Evolutionary conservation across 768 basidiomycete genomes (phyloP), one percentile per base, ranked within the genome.

Genomic region (Floccularia luteovirens): DNA sequence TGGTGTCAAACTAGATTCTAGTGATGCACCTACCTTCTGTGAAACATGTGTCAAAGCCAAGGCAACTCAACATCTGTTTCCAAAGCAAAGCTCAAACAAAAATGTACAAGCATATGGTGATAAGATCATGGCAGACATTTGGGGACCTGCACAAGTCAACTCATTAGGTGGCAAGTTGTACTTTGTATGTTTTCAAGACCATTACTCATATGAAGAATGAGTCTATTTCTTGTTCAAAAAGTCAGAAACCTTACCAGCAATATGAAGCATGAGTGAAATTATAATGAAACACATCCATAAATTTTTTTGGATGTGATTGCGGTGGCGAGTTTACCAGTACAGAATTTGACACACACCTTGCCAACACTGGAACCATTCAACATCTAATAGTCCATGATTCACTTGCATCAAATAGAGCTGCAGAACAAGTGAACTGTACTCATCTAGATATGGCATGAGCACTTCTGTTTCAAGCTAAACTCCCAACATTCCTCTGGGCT

Each of bases 301-400:
- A 60, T 24, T 34, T 30, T 0, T 42, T 69, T 2, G 56, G 53
- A n/a, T 34, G 30, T 2, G 56, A 63, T 45, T 39, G 55, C 35
- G 57, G 59, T 12, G 58, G 58, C 0, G 57, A 62, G 43, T 62
- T 55, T 32, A 58, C 47, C 14, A 50, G 46, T n/a, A 44, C 47
- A 3, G 56, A 43, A 4, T 62, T 63, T 38, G 31, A 17, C 5
- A 43, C 45, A 3, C 47, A 60, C 39, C 53, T 59, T 6, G 43
- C 47, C 5, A 21, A 31, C 2, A 34, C 49, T 14, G 58, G 63
- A 2, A 65, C 60, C 0, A 36, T 48, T 35, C 50, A 48, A 16
- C 55, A 62, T 24, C 54, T 62, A 17, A 62, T 54, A 1, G 53
- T 60, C 17, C 59, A 62, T 33, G 52, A 64, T 45, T 53, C 55